Base-by-base conservation (phyloP, 176 grass and related monocot species). In the Oryza brachyantha region DNA sequence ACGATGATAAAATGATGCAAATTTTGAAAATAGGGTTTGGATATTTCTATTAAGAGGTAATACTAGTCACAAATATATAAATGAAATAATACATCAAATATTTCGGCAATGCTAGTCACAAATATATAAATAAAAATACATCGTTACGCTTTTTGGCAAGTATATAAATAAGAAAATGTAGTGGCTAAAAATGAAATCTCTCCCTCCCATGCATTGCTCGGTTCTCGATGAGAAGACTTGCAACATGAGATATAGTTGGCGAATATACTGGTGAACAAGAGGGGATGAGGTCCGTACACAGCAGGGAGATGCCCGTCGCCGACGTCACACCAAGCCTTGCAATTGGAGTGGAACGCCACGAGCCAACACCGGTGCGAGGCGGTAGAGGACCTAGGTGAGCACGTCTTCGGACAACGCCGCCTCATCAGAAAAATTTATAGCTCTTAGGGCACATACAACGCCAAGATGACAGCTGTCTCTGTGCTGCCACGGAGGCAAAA, bases 131-230 rank as follows among this genome's bases (percentile, higher is more conserved):
- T n/a, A n/a, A n/a, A n/a, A n/a, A n/a, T n/a, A n/a, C n/a, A n/a
- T n/a, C n/a, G n/a, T n/a, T n/a, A n/a, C n/a, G n/a, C n/a, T n/a
- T n/a, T n/a, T n/a, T 19, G 8, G 21, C 7, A 7, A 35, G 4
- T 16, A 9, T 0, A 0, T 1, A 2, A 37, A 16, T 3, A 12
- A 10, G 2, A 12, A 25, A 1, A 11, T n/a, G 10, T 8, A 0
- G n/a, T 19, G 13, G 26, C 9, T 0, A 73, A 10, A 1, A 34
- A 0, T 10, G 25, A 73, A 24, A 12, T 7, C 6, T 6, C 57
- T 46, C 57, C 46, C 29, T 57, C 19, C 46, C 46, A 73, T 3
- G 3, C 3, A n/a, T n/a, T n/a, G n/a, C n/a, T 29, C 13, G 7
- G 29, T 22, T 7, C 48, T 73, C 3, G 70, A 73, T 14, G 46